Conservation (phyloP, 2,329 filamentous ascomycete species). For the Knoxdaviesia capensis region DNA sequence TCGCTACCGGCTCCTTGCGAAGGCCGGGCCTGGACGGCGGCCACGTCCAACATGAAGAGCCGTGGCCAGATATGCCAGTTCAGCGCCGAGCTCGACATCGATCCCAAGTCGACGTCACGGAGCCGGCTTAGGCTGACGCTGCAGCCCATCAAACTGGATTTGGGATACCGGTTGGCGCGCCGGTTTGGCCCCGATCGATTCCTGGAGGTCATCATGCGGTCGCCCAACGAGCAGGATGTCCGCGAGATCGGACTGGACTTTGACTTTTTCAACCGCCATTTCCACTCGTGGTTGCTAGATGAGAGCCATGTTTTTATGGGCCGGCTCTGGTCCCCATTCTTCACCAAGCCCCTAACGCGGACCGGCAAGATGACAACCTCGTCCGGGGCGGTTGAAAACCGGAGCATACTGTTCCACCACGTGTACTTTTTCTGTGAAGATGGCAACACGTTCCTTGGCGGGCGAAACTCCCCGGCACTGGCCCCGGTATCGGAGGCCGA, state of each 20-base stretch:
- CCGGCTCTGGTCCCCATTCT: slow-evolving; percentile 28
- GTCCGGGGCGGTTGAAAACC: too few relatives aligned
- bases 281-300: slow-evolving; percentile 16
- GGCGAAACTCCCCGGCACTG: too few relatives aligned
- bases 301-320: slow-evolving; percentile 22
- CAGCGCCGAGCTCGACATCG: slow-evolving; percentile 15
- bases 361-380: too few relatives aligned
- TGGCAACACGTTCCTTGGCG: slow-evolving; percentile 19
- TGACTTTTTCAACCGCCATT: slow-evolving; percentile 10
- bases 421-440: slow-evolving; percentile 35
- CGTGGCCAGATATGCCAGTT: slow-evolving; percentile 20
- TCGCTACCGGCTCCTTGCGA: slow-evolving; percentile 25
- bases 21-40: slow-evolving; percentile 23
- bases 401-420: slow-evolving; percentile 9
- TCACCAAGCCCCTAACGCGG: slow-evolving; percentile 8
- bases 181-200: slow-evolving; percentile 39
- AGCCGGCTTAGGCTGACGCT: slow-evolving; percentile 23
- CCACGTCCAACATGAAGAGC: slow-evolving; percentile 15
- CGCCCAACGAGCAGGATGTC: slow-evolving; percentile 13
- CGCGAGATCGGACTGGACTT: slow-evolving; percentile 7
- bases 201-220: slow-evolving; percentile 31
- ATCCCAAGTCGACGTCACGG: too few relatives aligned
- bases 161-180: slow-evolving; percentile 28
- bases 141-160: slow-evolving; percentile 25
- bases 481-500: too few relatives aligned